Percentiles rank a stretch among this genome's conserved stretches.
Conservation (phyloP, 2,329 filamentous ascomycete genomes). For the Hymenoscyphus salicellus region DNA sequence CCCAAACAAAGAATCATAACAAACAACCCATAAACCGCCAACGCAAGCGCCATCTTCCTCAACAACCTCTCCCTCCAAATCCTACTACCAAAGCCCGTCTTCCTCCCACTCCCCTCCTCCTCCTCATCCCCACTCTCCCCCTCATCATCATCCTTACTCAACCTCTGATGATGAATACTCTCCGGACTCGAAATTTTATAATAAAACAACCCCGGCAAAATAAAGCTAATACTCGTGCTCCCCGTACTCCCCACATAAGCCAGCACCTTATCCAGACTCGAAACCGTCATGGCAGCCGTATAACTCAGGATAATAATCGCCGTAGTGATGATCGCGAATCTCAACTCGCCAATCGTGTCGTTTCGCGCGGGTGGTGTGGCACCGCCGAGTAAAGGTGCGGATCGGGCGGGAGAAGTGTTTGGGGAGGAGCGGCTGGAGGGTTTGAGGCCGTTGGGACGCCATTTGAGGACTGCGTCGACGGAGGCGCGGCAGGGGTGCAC, state of each 20-base stretch:
- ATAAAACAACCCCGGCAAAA: constrained; percentile 92
- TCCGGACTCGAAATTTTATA: constrained; percentile 96
- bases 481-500: constrained; percentile 96
- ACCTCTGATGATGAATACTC: constrained; percentile 77
- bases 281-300: constrained; percentile 84
- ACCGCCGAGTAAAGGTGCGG: constrained; percentile 43
- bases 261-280: constrained; percentile 82
- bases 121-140: constrained; percentile 57
- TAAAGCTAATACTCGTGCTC: constrained; percentile 94
- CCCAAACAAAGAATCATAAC: constrained; percentile 88
- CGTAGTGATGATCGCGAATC: constrained; percentile 88
- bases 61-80: constrained; percentile 55
- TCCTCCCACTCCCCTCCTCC: constrained; percentile 42
- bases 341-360: constrained; percentile 74
- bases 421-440: constrained; percentile 35
- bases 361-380: constrained; percentile 46
- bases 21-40: constrained; percentile 78
- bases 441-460: constrained; percentile 62
- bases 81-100: constrained; percentile 4
- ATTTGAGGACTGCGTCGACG: constrained; percentile 88
- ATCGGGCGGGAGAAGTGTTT: constrained; percentile 39
- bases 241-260: constrained; percentile 95
- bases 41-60: constrained; percentile 67
- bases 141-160: constrained; percentile 89
- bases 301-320: constrained; percentile 81